Percentiles rank a stretch among this genome's conserved stretches.
Conservation (phyloP, 2,329 filamentous ascomycete species). For the Hypoxylon sp. region DNA sequence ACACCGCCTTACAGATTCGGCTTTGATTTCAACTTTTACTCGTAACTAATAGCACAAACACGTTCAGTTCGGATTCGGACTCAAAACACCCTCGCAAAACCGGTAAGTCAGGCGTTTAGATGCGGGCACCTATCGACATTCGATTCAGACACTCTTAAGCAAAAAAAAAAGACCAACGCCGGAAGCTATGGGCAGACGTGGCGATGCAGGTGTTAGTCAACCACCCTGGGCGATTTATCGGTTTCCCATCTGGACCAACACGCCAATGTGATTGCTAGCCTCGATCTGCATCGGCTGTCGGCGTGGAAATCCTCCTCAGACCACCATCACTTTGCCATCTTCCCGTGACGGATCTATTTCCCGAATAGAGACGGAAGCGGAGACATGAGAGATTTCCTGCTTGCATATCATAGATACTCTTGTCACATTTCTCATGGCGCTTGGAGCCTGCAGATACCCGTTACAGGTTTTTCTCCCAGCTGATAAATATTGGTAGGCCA, state of each 20-base stretch:
- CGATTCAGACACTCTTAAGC: slow-evolving; percentile 11
- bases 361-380: slow-evolving; percentile 41
- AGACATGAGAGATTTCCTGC: slow-evolving; percentile 23
- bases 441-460: slow-evolving; percentile 30
- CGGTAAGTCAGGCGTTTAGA: neutral
- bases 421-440: slow-evolving; percentile 26
- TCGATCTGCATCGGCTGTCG: slow-evolving; percentile 44
- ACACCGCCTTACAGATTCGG: slow-evolving; percentile 20
- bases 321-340: slow-evolving; percentile 18
- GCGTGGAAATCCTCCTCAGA: slow-evolving; percentile 36
- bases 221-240: slow-evolving; percentile 15
- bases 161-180: slow-evolving; percentile 8
- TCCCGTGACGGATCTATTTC: slow-evolving; percentile 41
- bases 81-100: slow-evolving; percentile 2
- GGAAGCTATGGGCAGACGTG: slow-evolving; percentile 32
- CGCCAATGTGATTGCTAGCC: slow-evolving; percentile 31
- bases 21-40: slow-evolving; percentile 25
- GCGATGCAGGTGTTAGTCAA: slow-evolving; percentile 36
- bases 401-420: slow-evolving; percentile 35
- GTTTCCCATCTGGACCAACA: slow-evolving; percentile 27
- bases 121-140: slow-evolving; percentile 39
- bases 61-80: slow-evolving; percentile 3
- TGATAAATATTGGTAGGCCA: slow-evolving; percentile 35
- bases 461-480: slow-evolving; percentile 7
- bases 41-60: slow-evolving; percentile 17